Base-by-base conservation (phyloP, 2,329 filamentous ascomycete genomes). In the Cyphellophora attinorum region DNA sequence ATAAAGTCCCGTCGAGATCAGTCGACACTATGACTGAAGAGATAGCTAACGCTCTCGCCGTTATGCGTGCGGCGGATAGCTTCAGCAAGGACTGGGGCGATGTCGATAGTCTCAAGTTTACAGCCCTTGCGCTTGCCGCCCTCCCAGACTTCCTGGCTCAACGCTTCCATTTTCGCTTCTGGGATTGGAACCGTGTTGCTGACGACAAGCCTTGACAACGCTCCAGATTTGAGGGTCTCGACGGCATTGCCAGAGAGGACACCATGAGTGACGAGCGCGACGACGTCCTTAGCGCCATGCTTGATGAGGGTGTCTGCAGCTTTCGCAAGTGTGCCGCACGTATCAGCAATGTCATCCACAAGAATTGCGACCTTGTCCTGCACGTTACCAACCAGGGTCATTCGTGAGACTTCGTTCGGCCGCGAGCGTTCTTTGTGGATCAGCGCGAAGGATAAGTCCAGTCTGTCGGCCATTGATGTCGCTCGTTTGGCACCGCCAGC, bases 281-380 rank as follows among this genome's bases (percentile, higher is more conserved):
- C 85, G 23, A 93, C 86, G 54, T 93, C 78, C 47, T 76, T 77
- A 2, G 91, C 89, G 19, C 85, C 85, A 53, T 95, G 81, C 50
- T 85, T 73, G 58, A 89, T 84, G 34, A 96, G 75, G 0, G 88
- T 89, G 38, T 85, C 79, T 11, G 89, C 91, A 3, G 88, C 91
- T 65, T 96, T 96, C 58, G 72, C 76, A 10, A 83, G 67, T 2
- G 85, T 94, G 48, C 86, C 86, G 58, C 88, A 95, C 3, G 89
- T 95, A 56, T 96, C 89, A 19, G 88, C 88, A 85, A 96, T 95
- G 57, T 96, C 89, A 57, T 96, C 89, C 31, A 98, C 89, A 31
- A 98, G 78, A 54, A 98, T 95, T 40, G 89, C 89, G 18, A 89
- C 79, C 65, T 91, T 91, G 63, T 84, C 83, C 47, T 78, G 74